Base-by-base conservation (phyloP, 345 rosid species). In the Pugionium dolabratum region DNA sequence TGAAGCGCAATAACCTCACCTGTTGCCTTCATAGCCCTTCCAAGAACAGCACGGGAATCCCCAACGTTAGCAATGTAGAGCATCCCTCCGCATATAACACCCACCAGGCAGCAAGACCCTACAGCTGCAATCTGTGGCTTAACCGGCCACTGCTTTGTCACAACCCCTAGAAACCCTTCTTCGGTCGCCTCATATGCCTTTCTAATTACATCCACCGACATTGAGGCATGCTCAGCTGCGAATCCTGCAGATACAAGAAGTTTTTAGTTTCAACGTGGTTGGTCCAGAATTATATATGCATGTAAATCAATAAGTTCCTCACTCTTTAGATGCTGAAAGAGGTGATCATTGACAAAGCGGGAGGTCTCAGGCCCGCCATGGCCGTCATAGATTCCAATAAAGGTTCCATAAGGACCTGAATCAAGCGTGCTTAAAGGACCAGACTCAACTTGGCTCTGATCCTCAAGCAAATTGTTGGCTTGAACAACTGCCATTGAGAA, bases 361-460 rank as follows among this genome's bases (percentile, higher is more conserved):
- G 98, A 86, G 18, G 97, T 90, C 84, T 92, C 98, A 31, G 98
- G 98, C 9, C 97, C 98, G 3, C 96, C 98, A 61, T 92, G 96
- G 11, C 98, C 98, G 35, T 93, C 98, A 63, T 93, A 93, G 32
- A 93, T 71, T 9, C 98, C 98, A 64, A 90, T 74, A 66, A 93
- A 93, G n/a, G 96, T 90, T 28, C 97, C 98, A 25, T 48, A 76
- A 37, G 97, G 98, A 56, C 97, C 98, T 45, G 91, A 83, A 50
- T 88, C 96, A 51, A 82, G 84, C 7, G 80, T 75, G 58, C 94
- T 90, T 83, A 90, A 80, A 66, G 88, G 69, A 31, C 98, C 98
- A 28, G 98, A 87, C 86, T 93, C 98, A 50, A 93, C 59, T 76
- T 93, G 98, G 70, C 97, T 85, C 80, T 93, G 97, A 76, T 90